Base-by-base conservation (phyloP, 2,329 filamentous ascomycete genomes). In the Colletotrichum sp. region DNA sequence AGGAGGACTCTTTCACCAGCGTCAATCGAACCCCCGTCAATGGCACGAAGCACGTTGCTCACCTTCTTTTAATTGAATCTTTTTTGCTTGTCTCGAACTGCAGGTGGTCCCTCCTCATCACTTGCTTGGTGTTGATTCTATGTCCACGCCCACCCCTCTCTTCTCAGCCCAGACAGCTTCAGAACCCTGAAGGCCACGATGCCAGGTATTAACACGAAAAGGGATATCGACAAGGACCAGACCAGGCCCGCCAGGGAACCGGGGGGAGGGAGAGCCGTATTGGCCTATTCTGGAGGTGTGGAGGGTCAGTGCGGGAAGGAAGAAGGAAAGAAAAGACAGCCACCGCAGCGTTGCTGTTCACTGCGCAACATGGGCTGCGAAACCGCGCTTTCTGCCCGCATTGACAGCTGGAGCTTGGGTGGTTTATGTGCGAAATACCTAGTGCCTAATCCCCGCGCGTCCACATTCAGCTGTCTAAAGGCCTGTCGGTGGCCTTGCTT, bases 361-460 rank as follows among this genome's bases (percentile, higher is more conserved):
- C 58, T n/a, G 58, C 58, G 58, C 18, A 61, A 21, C 26, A 48
- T 38, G 66, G 48, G 18, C 62, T 60, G 43, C 58, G 34, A 74
- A 48, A 65, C 34, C 28, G 26, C 66, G 24, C 66, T 24, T 18
- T 15, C 58, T 70, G 55, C n/a, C 66, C 55, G 61, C 61, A 66
- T 66, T 71, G 72, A 62, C 72, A 75, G 67, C 36, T 71, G 60
- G 48, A 61, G 72, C 68, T 71, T 55, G 26, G 28, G 16, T 43
- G 66, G 52, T 36, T 30, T 21, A 28, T 66, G 61, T 66, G 52
- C 48, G 48, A 24, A 36, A 52, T 52, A 13, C 43, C 43, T 52
- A 52, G 38, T 52, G 43, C n/a, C 43, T 52, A 30, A 61, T 24
- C 60, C 71, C 68, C 68, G 58, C 71, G 56, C 43, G 72, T 66